Conservation (phyloP, 78 protist genomes). For the Pigoraptor vietnamica region DNA sequence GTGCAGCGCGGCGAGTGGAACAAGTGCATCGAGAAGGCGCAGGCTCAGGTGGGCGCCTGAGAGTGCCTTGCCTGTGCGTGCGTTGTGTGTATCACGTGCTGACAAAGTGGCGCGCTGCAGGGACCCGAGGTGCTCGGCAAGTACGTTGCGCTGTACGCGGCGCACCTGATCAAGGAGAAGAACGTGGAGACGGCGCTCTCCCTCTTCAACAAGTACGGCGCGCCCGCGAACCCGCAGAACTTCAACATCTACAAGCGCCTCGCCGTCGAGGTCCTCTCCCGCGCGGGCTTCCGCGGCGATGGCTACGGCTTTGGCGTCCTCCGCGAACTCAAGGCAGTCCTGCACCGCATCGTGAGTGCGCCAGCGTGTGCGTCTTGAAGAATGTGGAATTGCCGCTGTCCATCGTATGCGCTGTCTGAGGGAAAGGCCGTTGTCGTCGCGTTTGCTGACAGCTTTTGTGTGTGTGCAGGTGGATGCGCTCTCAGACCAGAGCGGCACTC, state of each 20-base stretch:
- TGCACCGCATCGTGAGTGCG: not conserved
- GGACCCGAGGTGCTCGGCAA: conserved; percentile 18
- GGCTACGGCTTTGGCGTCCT: not conserved
- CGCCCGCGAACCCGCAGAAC: not conserved
- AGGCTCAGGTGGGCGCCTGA: not conserved
- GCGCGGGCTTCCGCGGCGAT: not conserved
- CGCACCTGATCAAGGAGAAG: not conserved
- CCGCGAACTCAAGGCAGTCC: not conserved
- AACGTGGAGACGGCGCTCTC: not conserved
- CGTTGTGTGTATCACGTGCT: too few species aligned
- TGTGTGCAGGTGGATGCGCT: not conserved
- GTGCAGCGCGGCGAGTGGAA: conserved; percentile 56
- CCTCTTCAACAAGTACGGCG: conserved; percentile 12
- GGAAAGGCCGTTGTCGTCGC: not conserved
- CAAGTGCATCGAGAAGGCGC: conserved; percentile 14
- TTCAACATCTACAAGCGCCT: not conserved
- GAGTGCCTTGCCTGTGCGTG: too few species aligned
- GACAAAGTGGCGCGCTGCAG: not conserved
- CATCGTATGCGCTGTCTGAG: too few species aligned
- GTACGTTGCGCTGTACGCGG: conserved; percentile 27
- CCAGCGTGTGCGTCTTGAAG: not conserved
- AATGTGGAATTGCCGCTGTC: not conserved
- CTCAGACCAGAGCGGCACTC: not conserved
- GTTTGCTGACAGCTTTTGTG: not conserved
- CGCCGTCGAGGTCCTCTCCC: not conserved